Percentiles rank a stretch among this genome's conserved stretches.
These are phyloP conservation scores for Sporopachydermia lactativora DNA, from an alignment of 805 yeast species.

Conservation along the genomic window DNA sequence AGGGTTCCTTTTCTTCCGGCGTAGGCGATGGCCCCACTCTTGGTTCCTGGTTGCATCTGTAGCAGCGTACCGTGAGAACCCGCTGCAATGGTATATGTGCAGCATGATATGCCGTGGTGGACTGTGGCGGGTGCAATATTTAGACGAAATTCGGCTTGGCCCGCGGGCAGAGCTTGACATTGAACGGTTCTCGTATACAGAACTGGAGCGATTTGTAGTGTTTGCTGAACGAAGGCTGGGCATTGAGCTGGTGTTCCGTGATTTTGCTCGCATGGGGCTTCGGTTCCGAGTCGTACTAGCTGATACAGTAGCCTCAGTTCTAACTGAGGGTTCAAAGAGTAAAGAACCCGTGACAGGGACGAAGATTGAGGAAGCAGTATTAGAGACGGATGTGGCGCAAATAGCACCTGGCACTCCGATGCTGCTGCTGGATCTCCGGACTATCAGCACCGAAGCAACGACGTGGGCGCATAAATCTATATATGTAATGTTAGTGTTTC, in stretches of 20 bases:
- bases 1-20: slow-evolving; percentile 23
- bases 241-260: background rate
- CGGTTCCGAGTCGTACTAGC: background rate
- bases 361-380: background rate
- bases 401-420: background rate
- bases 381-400: background rate
- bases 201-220: background rate
- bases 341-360: background rate
- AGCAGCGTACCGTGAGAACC: background rate
- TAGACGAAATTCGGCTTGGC: background rate
- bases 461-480: background rate
- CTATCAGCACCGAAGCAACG: background rate
- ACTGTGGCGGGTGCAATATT: background rate
- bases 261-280: background rate
- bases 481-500: background rate
- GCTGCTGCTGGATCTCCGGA: background rate
- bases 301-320: background rate
- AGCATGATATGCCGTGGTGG: background rate
- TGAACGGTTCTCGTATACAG: background rate
- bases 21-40: slow-evolving; percentile 41
- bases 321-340: background rate
- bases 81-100: background rate
- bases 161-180: background rate
- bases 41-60: slow-evolving; percentile 35
- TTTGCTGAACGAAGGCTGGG: background rate